A percentile compares a stretch with the other conserved stretches of the same genome.
Evolutionary conservation across 768 basidiomycete species (phyloP).

Genomic region (Boletus edulis): DNA sequence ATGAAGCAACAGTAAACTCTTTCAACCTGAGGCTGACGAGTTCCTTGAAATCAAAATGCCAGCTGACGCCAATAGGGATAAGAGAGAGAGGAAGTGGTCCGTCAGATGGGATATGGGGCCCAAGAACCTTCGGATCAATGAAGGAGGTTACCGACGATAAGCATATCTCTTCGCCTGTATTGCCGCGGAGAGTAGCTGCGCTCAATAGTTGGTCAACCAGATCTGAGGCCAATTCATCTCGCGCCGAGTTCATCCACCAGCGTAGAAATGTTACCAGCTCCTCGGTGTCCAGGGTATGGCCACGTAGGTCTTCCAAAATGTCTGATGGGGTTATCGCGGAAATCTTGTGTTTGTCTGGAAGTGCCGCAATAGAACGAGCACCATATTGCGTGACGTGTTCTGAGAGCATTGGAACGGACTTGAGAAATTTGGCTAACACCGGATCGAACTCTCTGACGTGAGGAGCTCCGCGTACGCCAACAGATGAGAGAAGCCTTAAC

Average conservation of each 20-base stretch:
- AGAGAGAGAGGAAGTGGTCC: constrained; percentile 76
- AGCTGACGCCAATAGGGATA: constrained; percentile 41
- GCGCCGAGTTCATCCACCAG: constrained; percentile 50
- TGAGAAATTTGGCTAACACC: constrained; percentile 68
- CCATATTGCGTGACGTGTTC: constrained; percentile 52
- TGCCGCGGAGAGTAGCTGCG: constrained; percentile 61
- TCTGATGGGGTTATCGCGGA: constrained; percentile 73
- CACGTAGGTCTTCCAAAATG: constrained; percentile 68
- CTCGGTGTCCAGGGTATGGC: constrained; percentile 58
- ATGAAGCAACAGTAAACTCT: constrained; percentile 68
- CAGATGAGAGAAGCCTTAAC: constrained; percentile 72
- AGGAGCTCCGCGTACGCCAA: constrained; percentile 62
- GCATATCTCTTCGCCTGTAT: constrained; percentile 49
- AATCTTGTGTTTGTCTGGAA: constrained; percentile 63
- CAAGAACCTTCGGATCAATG: constrained; percentile 56
- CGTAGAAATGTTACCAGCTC: constrained; percentile 77
- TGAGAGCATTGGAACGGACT: constrained; percentile 69
- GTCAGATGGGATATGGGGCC: constrained; percentile 60
- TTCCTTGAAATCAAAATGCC: constrained; percentile 47
- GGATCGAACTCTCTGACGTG: constrained; percentile 73
- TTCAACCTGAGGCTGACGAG: constrained; percentile 69
- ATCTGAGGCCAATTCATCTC: constrained; percentile 29
- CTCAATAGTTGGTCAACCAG: constrained; percentile 62
- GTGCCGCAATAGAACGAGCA: constrained; percentile 49
- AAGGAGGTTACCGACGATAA: constrained; percentile 64